phyloP scores from a whole-genome alignment of 106 monocot genomes.

The Amphibolis antarctica region DNA sequence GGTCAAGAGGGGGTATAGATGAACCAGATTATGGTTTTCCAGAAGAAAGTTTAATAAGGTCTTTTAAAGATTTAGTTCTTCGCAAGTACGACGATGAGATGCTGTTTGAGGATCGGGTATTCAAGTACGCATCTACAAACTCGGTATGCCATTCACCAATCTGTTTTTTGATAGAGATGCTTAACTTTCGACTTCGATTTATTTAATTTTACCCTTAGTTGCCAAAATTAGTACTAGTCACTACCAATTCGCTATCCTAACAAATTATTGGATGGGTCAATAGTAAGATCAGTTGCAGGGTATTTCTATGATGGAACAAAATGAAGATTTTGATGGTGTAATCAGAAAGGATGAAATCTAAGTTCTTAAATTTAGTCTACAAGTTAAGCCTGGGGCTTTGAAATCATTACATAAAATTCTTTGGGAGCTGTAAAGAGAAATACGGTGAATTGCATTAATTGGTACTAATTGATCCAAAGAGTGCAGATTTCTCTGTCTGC shows the following conservation, averaged over 20 bases:
- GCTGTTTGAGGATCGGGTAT: constrained; percentile 90
- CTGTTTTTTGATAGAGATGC: not conserved
- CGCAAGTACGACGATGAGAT: constrained; percentile 46
- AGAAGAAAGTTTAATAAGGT: constrained; percentile 28
- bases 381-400: no score
- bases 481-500: no score
- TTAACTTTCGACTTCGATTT: not conserved
- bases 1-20: not conserved
- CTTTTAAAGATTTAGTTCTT: constrained; percentile 29
- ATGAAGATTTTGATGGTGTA: not conserved
- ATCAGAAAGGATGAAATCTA: no score
- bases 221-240: no score
- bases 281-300: no score
- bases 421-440: no score
- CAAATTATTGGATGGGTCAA: no score
- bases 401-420: no score
- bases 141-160: constrained; percentile 38
- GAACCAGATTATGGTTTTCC: constrained; percentile 21
- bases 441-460: no score
- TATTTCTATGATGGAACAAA: not conserved
- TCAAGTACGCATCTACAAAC: constrained; percentile 62
- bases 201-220: not conserved
- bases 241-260: no score
- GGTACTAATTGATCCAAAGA: no score
- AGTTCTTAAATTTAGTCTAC: no score